These are phyloP conservation scores for Colletotrichum phormii DNA, from an alignment of 2,329 filamentous ascomycete genomes.

Conservation along the genomic window DNA sequence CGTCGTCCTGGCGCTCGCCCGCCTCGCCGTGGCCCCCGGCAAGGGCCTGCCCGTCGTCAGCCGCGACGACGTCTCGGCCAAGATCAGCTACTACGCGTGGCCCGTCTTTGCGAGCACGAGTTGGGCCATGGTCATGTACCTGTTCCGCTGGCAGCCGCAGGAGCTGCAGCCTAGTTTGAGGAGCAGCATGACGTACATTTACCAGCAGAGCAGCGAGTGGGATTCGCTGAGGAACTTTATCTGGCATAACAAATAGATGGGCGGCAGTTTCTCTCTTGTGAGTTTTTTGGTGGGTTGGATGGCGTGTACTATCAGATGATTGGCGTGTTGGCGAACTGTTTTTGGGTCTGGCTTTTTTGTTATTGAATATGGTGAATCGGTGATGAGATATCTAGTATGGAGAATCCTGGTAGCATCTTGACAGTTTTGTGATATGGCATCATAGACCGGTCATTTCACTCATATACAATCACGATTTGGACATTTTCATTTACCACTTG, in stretches of 20 bases:
- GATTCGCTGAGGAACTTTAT: conserved; percentile 86
- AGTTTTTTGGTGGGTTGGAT: background rate
- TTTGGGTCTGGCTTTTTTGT: background rate
- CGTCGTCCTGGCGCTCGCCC: conserved; percentile 85
- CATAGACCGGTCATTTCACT: conserved; percentile 38
- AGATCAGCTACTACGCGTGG: conserved; percentile 82
- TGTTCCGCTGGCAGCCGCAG: conserved; percentile 93
- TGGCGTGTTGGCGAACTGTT: conserved; percentile 8
- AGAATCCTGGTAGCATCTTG: background rate
- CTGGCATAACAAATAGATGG: conserved; percentile 78
- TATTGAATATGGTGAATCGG: background rate
- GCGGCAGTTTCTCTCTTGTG: background rate
- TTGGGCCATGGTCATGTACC: conserved; percentile 95
- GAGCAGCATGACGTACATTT: conserved; percentile 98
- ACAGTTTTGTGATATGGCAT: conserved; percentile 28
- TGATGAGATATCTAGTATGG: background rate
- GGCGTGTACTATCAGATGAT: conserved; percentile 16
- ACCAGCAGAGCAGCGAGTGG: conserved; percentile 89
- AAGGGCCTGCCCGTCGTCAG: conserved; percentile 63
- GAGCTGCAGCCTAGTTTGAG: conserved; percentile 90
- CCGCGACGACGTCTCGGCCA: conserved; percentile 53
- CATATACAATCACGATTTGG: conserved; percentile 14
- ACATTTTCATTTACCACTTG: background rate
- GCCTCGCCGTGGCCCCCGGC: conserved; percentile 79
- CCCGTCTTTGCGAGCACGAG: conserved; percentile 90